Conservation (phyloP, 768 basidiomycete species). For the Termitomyces sp. region DNA sequence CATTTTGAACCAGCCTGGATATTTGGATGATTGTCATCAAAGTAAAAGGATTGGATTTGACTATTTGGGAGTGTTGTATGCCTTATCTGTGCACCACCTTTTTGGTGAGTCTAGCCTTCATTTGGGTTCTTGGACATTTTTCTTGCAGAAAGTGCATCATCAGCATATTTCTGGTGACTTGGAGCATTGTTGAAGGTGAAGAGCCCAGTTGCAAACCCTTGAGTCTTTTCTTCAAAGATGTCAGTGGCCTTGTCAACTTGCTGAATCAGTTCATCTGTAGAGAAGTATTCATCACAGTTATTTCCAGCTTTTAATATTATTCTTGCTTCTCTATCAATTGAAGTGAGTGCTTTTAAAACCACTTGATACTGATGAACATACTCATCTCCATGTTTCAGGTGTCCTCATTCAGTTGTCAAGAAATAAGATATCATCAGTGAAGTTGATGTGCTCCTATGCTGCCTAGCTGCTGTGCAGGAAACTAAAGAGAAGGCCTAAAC, state of each 20-base stretch:
- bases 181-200: conserved; percentile 20
- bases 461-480: no score
- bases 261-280: conserved; percentile 20
- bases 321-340: conserved; percentile 14
- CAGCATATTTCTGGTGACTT: conserved; percentile 20
- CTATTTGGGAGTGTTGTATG: conserved; percentile 20
- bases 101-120: conserved; percentile 13
- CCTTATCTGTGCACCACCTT: conserved; percentile 20
- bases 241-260: conserved; percentile 5
- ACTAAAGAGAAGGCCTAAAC: no score
- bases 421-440: conserved; percentile 9
- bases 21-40: conserved; percentile 24
- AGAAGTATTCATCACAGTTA: conserved; percentile 18
- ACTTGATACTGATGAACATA: not conserved
- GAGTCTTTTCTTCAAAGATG: conserved; percentile 16
- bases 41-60: conserved; percentile 29
- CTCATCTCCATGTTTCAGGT: conserved; percentile 11
- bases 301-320: conserved; percentile 16
- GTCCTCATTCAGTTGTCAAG: conserved; percentile 24
- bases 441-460: no score
- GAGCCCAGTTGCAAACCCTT: conserved; percentile 8
- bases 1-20: conserved; percentile 35
- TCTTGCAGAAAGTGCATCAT: conserved; percentile 24
- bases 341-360: not conserved
- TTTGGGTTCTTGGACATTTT: conserved; percentile 25